A percentile compares a stretch with the other conserved stretches of the same genome.
Evolutionary conservation across 1,139 yeast species (phyloP).

Genomic region (Taiozyma onychis): DNA sequence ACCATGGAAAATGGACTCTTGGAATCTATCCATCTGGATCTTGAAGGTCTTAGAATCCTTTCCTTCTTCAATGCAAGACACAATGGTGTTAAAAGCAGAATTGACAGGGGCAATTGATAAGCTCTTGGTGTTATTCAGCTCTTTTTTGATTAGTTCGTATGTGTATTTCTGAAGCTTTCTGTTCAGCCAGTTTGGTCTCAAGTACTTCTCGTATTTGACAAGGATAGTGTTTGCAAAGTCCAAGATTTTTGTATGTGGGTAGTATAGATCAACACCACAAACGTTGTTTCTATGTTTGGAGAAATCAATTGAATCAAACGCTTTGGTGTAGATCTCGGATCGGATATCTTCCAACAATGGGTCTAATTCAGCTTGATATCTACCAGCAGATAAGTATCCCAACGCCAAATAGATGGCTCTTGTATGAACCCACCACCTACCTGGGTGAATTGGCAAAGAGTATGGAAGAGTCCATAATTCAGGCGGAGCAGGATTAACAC

Average conservation of each 20-base stretch:
- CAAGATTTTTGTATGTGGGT: constrained; percentile 76
- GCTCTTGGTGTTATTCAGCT: constrained; percentile 70
- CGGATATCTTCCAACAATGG: constrained; percentile 62
- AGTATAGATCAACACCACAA: constrained; percentile 88
- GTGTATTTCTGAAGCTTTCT: constrained; percentile 47
- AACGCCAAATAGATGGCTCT: constrained; percentile 86
- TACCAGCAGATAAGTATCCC: constrained; percentile 68
- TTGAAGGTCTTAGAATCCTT: constrained; percentile 54
- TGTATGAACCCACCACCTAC: constrained; percentile 99
- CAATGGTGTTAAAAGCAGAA: constrained; percentile 78
- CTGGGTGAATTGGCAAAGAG: constrained; percentile 80
- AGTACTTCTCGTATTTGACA: constrained; percentile 56
- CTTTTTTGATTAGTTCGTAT: constrained; percentile 65
- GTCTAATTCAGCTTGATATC: constrained; percentile 52
- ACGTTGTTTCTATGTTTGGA: constrained; percentile 70
- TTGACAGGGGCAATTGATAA: constrained; percentile 93
- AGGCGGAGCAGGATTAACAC: constrained; percentile 97
- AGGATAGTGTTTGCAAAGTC: constrained; percentile 58
- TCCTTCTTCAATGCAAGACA: constrained; percentile 66
- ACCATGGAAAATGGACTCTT: constrained; percentile 78
- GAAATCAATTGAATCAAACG: constrained; percentile 67
- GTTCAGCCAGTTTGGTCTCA: constrained; percentile 73
- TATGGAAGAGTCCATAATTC: constrained; percentile 91
- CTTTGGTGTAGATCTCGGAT: constrained; percentile 65
- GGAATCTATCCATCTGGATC: constrained; percentile 52